Conservation (phyloP, 768 basidiomycete genomes). For the Trametes meyenii region DNA sequence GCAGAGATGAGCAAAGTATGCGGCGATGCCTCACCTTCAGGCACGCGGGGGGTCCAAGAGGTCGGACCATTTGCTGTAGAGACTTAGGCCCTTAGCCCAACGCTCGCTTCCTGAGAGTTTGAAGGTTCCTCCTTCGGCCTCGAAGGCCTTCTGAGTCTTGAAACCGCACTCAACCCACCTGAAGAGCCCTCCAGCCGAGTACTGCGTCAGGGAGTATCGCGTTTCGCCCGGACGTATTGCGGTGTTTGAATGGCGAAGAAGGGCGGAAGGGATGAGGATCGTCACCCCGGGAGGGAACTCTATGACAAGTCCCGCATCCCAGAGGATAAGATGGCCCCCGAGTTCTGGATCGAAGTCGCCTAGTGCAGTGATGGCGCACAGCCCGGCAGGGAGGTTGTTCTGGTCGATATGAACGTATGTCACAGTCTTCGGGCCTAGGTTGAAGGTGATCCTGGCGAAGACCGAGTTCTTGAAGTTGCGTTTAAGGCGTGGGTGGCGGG, state of each 20-base stretch:
- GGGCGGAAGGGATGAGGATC: slow-evolving; percentile 32
- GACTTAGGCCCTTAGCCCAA: not conserved
- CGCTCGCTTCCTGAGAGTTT: not conserved
- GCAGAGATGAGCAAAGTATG: too few relatives aligned
- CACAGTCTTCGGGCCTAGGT: slow-evolving; percentile 30
- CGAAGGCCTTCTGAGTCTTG: slow-evolving; percentile 3
- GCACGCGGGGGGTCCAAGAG: not conserved
- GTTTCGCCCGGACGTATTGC: slow-evolving; percentile 23
- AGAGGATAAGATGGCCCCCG: slow-evolving; percentile 39
- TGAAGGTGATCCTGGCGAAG: slow-evolving; percentile 35
- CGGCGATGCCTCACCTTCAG: too few relatives aligned
- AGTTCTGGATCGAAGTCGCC: slow-evolving; percentile 33
- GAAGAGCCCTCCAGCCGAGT: slow-evolving; percentile 33
- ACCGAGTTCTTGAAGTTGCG: slow-evolving; percentile 34
- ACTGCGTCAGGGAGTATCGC: slow-evolving; percentile 34
- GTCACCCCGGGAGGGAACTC: slow-evolving; percentile 32
- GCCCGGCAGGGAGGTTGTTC: slow-evolving; percentile 36
- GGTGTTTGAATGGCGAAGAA: slow-evolving; percentile 17
- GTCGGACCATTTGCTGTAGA: not conserved
- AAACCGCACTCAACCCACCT: slow-evolving; percentile 32
- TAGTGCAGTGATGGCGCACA: slow-evolving; percentile 37
- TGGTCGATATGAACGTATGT: slow-evolving; percentile 32
- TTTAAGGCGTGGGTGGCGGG: not conserved
- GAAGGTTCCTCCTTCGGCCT: not conserved
- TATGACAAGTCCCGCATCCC: slow-evolving; percentile 31